Conservation (phyloP, 495 filamentous ascomycete species). For the Daldinia grandis region DNA sequence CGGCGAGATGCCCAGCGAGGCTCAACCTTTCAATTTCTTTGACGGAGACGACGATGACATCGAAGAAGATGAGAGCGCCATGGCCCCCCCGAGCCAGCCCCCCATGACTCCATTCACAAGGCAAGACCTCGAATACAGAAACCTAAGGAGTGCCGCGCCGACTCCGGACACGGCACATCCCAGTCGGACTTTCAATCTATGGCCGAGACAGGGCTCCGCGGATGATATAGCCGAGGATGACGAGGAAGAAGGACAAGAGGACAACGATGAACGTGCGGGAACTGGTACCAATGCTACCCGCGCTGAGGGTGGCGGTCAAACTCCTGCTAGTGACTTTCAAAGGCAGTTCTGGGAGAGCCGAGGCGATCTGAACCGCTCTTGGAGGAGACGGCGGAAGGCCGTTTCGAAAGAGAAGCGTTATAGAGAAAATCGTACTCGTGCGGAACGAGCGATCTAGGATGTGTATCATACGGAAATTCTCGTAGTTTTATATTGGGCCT, state of each 20-base stretch:
- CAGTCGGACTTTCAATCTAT: constrained; percentile 61
- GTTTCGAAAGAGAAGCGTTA: constrained; percentile 87
- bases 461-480: neutral
- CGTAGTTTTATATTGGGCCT: neutral
- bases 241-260: constrained; percentile 44
- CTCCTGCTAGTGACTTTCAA: constrained; percentile 70
- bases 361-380: constrained; percentile 87
- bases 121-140: constrained; percentile 76
- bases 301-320: constrained; percentile 37
- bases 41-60: constrained; percentile 56
- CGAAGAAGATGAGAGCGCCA: constrained; percentile 43
- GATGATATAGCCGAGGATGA: constrained; percentile 51
- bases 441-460: constrained; percentile 53
- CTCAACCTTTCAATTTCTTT: constrained; percentile 61
- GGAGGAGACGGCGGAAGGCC: constrained; percentile 85
- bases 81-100: constrained; percentile 45
- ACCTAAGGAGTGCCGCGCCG: constrained; percentile 83
- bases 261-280: constrained; percentile 47
- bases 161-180: constrained; percentile 93
- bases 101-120: constrained; percentile 85
- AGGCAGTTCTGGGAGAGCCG: constrained; percentile 94
- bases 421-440: constrained; percentile 77
- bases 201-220: constrained; percentile 49
- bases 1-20: constrained; percentile 31
- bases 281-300: constrained; percentile 38